Conservation (phyloP, 805 yeast genomes). For the Saturnispora saitoi region DNA sequence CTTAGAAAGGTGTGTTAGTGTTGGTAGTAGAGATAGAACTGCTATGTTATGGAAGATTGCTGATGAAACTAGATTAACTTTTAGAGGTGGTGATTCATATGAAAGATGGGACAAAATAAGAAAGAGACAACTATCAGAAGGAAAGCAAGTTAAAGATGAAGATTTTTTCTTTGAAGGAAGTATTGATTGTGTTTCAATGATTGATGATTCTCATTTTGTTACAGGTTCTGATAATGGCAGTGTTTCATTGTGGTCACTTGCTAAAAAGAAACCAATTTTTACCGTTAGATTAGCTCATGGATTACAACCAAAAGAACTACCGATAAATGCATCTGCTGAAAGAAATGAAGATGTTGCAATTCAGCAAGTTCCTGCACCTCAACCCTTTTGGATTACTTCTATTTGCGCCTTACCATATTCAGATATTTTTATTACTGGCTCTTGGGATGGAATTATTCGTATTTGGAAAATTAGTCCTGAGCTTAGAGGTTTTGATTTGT, state of each 20-base stretch:
- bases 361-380: constrained; percentile 56
- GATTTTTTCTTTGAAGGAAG: constrained; percentile 67
- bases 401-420: constrained; percentile 77
- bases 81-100: constrained; percentile 74
- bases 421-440: constrained; percentile 79
- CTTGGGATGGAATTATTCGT: constrained; percentile 71
- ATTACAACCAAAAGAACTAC: constrained; percentile 32
- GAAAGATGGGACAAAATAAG: constrained; percentile 30
- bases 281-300: constrained; percentile 76
- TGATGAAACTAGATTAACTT: constrained; percentile 89
- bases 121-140: constrained; percentile 29
- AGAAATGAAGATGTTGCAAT: constrained; percentile 28
- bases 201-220: constrained; percentile 85
- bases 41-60: constrained; percentile 96
- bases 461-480: constrained; percentile 71
- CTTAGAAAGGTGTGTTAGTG: constrained; percentile 90
- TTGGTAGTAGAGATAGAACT: constrained; percentile 90
- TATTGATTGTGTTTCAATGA: constrained; percentile 82
- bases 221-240: constrained; percentile 96
- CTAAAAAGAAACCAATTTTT: constrained; percentile 80
- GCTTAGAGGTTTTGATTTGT: constrained; percentile 47
- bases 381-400: constrained; percentile 82
- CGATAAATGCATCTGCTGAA: constrained; percentile 50
- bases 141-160: constrained; percentile 16
- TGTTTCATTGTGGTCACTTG: constrained; percentile 79